phyloP scores from a whole-genome alignment of 192 early-diverging fungal genomes.

The Thoreauomyces humboldtii region DNA sequence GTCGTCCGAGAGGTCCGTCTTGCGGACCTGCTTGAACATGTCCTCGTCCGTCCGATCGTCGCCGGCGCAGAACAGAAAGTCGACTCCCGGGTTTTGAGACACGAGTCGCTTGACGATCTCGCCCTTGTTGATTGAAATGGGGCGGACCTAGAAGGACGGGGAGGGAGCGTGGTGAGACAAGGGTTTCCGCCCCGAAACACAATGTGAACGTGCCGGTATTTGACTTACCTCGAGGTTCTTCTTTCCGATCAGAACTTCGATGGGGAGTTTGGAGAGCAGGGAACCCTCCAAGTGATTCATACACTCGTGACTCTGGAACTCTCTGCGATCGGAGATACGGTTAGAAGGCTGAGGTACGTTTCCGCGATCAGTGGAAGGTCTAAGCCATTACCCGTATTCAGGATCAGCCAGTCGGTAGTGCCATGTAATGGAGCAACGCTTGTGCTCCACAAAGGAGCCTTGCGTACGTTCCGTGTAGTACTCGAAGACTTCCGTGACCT shows the following conservation, averaged over 20 bases:
- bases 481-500: constrained; percentile 89
- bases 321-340: no score
- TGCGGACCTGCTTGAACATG: constrained; percentile 80
- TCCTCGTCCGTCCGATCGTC: constrained; percentile 98
- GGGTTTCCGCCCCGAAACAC: no score
- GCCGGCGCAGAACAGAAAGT: constrained; percentile 94
- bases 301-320: constrained; percentile 96
- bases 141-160: constrained; percentile 62
- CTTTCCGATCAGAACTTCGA: constrained; percentile 93
- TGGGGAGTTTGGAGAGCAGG: constrained; percentile 87
- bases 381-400: constrained; percentile 84
- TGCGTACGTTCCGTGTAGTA: constrained; percentile 95
- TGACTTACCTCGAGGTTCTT: constrained; percentile 81
- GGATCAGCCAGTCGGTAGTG: constrained; percentile 95
- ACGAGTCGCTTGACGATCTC: constrained; percentile 91
- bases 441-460: constrained; percentile 91
- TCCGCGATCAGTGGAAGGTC: no score
- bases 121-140: constrained; percentile 93
- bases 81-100: constrained; percentile 57
- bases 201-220: neutral
- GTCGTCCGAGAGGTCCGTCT: constrained; percentile 36
- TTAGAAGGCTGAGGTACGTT: no score
- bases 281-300: constrained; percentile 92
- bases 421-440: constrained; percentile 92
- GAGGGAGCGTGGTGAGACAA: neutral